These are phyloP conservation scores for Syzygium aqueum DNA, from an alignment of 345 rosid species.

Conservation along the genomic window DNA sequence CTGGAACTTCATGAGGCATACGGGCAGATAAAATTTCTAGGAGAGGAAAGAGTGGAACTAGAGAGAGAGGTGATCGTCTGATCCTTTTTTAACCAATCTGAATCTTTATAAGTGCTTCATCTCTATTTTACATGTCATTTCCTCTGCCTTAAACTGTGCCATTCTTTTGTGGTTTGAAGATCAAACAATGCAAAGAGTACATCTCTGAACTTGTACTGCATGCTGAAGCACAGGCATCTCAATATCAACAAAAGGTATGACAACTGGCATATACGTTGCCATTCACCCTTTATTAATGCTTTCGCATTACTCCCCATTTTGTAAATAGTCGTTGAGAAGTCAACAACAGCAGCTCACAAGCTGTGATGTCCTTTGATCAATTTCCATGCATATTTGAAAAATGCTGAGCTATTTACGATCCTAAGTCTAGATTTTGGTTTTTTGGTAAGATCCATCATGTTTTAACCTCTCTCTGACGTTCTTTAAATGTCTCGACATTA, in stretches of 20 bases:
- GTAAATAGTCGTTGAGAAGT: background rate
- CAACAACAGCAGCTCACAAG: background rate
- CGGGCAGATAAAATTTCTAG: slow-evolving; percentile 32
- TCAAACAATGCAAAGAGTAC: slow-evolving; percentile 65
- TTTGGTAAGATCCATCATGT: background rate
- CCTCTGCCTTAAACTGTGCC: background rate
- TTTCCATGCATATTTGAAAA: background rate
- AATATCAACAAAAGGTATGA: slow-evolving; percentile 77
- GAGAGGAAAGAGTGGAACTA: slow-evolving; percentile 49
- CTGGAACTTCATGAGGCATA: slow-evolving; percentile 47
- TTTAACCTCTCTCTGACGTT: background rate
- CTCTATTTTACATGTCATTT: background rate
- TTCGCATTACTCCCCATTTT: background rate
- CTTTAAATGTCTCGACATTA: background rate
- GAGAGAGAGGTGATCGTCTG: slow-evolving; percentile 51
- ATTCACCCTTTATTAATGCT: background rate
- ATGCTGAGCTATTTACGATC: background rate
- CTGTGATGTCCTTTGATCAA: background rate
- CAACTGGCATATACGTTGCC: background rate
- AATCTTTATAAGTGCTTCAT: background rate
- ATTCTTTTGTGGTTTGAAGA: slow-evolving; percentile 26
- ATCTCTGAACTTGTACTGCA: slow-evolving; percentile 73
- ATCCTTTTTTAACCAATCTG: background rate
- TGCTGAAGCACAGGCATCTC: slow-evolving; percentile 87
- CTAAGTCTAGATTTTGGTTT: background rate